Evolutionary conservation across 2,329 filamentous ascomycete genomes (phyloP), one percentile per base, ranked within the genome.

Genomic region (Westerdykella sp.): DNA sequence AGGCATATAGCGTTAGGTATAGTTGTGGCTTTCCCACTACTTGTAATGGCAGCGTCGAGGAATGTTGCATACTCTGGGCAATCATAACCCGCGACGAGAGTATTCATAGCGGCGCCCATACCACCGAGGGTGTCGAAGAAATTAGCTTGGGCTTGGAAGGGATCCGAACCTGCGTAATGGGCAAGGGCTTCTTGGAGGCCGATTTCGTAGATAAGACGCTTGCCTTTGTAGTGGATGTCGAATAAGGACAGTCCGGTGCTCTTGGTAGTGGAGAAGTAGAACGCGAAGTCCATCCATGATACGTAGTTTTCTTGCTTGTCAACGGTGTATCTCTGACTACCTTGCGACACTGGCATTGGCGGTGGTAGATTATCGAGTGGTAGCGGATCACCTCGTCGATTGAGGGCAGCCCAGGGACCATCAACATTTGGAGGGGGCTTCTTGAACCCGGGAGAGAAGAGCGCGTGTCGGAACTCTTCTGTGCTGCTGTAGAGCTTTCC

Each of bases 151-250:
- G 69, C 70, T 50, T 72, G 69, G 2, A 70, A 55, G 0, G 74
- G 75, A 39, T 77, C 73, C 34, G 67, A 68, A 5, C 73, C 69
- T 1, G 74, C 72, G 42, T 78, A 78, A 41, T 77, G 73, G 1
- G 75, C 71, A 6, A 78, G 58, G 0, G 76, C 76, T 56, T 80
- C 76, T 54, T 80, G 73, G 0, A 80, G 60, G 2, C 72, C 49
- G 1, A 81, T 63, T 47, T 80, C 77, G 44, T 79, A 80, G 10
- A 80, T 61, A 6, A 81, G 57, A 6, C 75, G 65, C 45, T 77
- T 68, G n/a, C 73, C 75, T 51, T 77, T 75, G 65, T 73, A 78
- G 14, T 66, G 62, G 36, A 81, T 71, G 45, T 80, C 70, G 51
- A 72, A 73, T 0, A 80, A 60, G 0, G 67, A 53, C 31, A 80